These are phyloP conservation scores for Thozetella sp. DNA, from an alignment of 495 filamentous ascomycete species.

Conservation along the genomic window DNA sequence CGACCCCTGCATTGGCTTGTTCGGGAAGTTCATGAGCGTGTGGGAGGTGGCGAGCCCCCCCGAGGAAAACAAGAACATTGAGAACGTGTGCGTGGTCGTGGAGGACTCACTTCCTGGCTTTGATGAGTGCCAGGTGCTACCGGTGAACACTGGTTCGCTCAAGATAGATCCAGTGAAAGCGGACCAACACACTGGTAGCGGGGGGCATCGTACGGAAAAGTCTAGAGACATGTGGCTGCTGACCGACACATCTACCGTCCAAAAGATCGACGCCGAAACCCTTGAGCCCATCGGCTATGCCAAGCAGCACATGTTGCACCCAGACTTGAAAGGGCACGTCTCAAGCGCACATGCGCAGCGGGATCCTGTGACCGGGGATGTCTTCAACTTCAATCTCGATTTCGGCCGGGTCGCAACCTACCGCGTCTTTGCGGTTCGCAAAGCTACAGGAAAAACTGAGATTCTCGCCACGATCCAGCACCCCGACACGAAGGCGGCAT, in stretches of 20 bases:
- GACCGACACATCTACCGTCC: conserved; percentile 59
- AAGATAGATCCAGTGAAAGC: conserved; percentile 2
- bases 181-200: not conserved
- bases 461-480: conserved; percentile 69
- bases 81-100: conserved; percentile 64
- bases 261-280: conserved; percentile 67
- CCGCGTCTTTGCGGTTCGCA: conserved; percentile 64
- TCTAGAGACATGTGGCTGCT: conserved; percentile 56
- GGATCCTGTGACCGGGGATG: conserved; percentile 71
- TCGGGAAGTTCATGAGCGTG: conserved; percentile 63
- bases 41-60: conserved; percentile 25
- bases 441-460: conserved; percentile 61
- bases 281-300: conserved; percentile 68
- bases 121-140: conserved; percentile 44
- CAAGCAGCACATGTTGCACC: conserved; percentile 61
- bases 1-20: conserved; percentile 71
- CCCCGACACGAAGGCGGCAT: conserved; percentile 50
- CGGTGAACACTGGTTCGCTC: not conserved
- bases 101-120: conserved; percentile 47
- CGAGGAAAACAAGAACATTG: conserved; percentile 9
- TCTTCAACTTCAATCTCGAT: conserved; percentile 78
- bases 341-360: conserved; percentile 69
- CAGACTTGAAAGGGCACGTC: conserved; percentile 62
- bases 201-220: conserved; percentile 18
- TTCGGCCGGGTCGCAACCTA: conserved; percentile 44